Evolutionary conservation across 805 yeast genomes (phyloP), one percentile per base, ranked within the genome.

Genomic region (Zygotorulaspora sp.): DNA sequence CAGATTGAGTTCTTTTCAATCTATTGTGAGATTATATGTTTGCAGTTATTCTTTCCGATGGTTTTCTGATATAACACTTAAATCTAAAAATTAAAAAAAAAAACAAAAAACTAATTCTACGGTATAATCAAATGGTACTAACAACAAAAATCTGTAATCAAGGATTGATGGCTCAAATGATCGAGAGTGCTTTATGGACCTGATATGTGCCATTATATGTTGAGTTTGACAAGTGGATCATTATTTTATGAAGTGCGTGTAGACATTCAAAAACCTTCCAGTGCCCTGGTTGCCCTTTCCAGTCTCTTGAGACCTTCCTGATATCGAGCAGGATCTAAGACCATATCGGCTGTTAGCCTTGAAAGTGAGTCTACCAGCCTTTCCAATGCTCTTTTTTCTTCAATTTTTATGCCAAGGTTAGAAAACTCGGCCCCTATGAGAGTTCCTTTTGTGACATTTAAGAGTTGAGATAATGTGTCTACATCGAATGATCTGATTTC

Each of bases 281-380:
- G 67, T 0, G 89, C 94, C 38, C 83, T 68, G 40, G 88, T 73
- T 0, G 96, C 97, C 49, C 79, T 80, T 49, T 83, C 83, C 50
- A 90, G 66, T 47, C 97, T 69, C 45, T 75, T 71, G 30, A 86
- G 72, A 9, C 97, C 95, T 44, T 86, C 87, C 11, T 78, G 80
- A 41, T 83, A 80, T 52, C 92, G 76, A 19, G 75, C 77, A 19
- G 86, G 86, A 58, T 90, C 96, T 39, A 85, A 58, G 37, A 88
- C 83, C 85, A 92, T 87, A 55, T 88, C 96, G 36, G 89, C 86
- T 2, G 95, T 87, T 41, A 92, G 71, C 50, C 92, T 72, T 26
- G 92, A 80, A 32, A 90, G 67, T 2, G 94, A 80, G 53, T 88
- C 95, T 3, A 90, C 83, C 33, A 90, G 77, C 60, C 86, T 79